These are phyloP conservation scores for Sporothrix phasma DNA, from an alignment of 2,329 filamentous ascomycete species.

Conservation along the genomic window DNA sequence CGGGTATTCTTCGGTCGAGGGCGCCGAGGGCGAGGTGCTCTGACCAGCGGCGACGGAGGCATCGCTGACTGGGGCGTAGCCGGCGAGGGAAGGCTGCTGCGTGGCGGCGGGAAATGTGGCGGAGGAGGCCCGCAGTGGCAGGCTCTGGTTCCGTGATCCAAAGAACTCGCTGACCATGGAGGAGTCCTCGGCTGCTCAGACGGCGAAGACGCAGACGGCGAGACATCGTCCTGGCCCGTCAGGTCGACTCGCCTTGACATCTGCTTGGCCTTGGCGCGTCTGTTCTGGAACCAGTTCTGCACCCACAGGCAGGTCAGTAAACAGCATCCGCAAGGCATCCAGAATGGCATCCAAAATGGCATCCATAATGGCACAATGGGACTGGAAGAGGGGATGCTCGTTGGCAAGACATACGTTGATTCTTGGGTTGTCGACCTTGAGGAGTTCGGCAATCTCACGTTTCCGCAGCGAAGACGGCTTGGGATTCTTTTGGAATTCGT, in stretches of 20 bases:
- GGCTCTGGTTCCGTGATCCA: constrained; percentile 24
- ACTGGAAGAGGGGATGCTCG: constrained; percentile 15
- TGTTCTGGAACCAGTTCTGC: constrained; percentile 61
- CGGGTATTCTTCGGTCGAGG: constrained; percentile 19
- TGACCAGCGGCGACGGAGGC: not conserved
- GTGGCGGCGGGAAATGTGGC: constrained; percentile 27
- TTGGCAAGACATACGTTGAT: constrained; percentile 42
- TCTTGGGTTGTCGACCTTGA: constrained; percentile 52
- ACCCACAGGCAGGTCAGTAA: not conserved
- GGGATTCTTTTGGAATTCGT: constrained; percentile 53
- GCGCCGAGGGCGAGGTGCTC: constrained; percentile 11
- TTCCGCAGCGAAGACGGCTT: constrained; percentile 55
- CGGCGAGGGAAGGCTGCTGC: constrained; percentile 10
- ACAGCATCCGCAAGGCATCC: constrained; percentile 13
- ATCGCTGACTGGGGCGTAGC: not conserved
- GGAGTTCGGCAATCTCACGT: constrained; percentile 49
- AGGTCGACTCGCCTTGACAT: constrained; percentile 44
- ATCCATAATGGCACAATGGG: too few relatives aligned
- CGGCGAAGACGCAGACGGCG: constrained; percentile 28
- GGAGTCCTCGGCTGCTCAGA: constrained; percentile 23
- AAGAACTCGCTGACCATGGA: constrained; percentile 26
- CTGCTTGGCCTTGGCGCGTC: constrained; percentile 55
- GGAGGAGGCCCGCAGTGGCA: constrained; percentile 29
- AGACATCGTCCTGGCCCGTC: constrained; percentile 31
- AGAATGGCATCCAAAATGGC: too few relatives aligned